phyloP scores from a whole-genome alignment of 225 moss, liverwort and hornwort species.

The Polytrichum formosum region DNA sequence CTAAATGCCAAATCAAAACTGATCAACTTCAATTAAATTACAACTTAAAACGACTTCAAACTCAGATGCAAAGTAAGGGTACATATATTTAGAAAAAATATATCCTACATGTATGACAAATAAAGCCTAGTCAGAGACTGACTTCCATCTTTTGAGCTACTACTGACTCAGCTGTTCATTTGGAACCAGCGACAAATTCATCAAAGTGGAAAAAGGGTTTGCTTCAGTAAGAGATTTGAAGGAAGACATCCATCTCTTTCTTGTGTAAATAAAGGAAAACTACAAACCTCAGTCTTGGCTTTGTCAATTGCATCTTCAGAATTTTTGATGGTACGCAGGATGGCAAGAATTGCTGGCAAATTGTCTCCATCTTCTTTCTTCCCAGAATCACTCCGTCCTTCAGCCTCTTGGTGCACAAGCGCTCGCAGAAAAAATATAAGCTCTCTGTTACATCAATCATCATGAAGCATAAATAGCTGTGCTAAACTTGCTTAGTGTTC shows the following conservation, averaged over 20 bases:
- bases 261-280: not conserved
- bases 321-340: slow-evolving; percentile 80
- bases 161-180: no score
- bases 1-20: no score
- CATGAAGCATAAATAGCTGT: not conserved
- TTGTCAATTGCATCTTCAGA: slow-evolving; percentile 78
- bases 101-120: no score
- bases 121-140: no score
- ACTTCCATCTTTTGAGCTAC: no score
- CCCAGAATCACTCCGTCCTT: slow-evolving; percentile 59
- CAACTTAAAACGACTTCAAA: not conserved
- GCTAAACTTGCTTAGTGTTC: not conserved
- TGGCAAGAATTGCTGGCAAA: slow-evolving; percentile 79
- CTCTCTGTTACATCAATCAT: slow-evolving; percentile 51
- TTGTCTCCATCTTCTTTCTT: slow-evolving; percentile 81
- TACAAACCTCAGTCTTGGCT: slow-evolving; percentile 65
- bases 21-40: not conserved
- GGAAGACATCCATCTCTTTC: not conserved
- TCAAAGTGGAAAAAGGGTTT: no score
- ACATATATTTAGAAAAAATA: no score
- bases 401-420: slow-evolving; percentile 79
- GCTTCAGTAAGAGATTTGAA: not conserved
- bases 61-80: no score
- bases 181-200: no score
- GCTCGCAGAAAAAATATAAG: slow-evolving; percentile 72